phyloP scores from a whole-genome alignment of 306 rosid genomes.

The Oemleria cerasiformis region DNA sequence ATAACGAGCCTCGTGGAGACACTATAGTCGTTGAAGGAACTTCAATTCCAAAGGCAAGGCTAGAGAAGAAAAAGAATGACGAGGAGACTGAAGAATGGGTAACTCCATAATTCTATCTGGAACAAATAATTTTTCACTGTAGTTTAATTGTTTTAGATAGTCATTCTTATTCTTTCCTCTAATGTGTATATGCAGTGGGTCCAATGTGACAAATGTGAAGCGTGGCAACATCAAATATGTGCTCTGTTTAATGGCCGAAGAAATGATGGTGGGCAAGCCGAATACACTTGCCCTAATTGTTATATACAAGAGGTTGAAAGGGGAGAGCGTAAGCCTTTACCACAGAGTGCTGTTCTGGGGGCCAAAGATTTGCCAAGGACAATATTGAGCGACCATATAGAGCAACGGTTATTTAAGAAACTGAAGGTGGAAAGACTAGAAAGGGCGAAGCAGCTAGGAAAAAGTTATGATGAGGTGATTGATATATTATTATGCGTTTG shows the following conservation, averaged over 20 bases:
- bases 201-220: conserved; percentile 99
- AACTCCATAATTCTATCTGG: conserved; percentile 13
- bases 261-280: conserved; percentile 96
- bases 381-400: conserved; percentile 85
- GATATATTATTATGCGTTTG: not conserved
- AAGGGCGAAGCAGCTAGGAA: conserved; percentile 87
- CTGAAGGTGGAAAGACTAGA: conserved; percentile 77
- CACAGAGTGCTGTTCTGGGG: conserved; percentile 96
- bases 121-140: not conserved
- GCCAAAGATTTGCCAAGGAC: conserved; percentile 96
- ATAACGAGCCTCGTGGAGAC: conserved; percentile 91
- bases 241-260: conserved; percentile 94
- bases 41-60: conserved; percentile 67
- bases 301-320: conserved; percentile 79
- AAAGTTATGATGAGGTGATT: conserved; percentile 84
- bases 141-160: conserved; percentile 11
- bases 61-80: conserved; percentile 94
- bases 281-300: conserved; percentile 96
- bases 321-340: conserved; percentile 95
- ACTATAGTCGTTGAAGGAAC: conserved; percentile 80
- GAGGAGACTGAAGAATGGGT: conserved; percentile 99
- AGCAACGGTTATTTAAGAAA: conserved; percentile 62
- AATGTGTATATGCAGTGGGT: conserved; percentile 72
- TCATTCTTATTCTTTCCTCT: conserved; percentile 30
- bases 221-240: conserved; percentile 99